A percentile compares a stretch with the other conserved stretches of the same genome.
phyloP scores from a whole-genome alignment of 768 basidiomycete species.

The Leccinum boreale region DNA sequence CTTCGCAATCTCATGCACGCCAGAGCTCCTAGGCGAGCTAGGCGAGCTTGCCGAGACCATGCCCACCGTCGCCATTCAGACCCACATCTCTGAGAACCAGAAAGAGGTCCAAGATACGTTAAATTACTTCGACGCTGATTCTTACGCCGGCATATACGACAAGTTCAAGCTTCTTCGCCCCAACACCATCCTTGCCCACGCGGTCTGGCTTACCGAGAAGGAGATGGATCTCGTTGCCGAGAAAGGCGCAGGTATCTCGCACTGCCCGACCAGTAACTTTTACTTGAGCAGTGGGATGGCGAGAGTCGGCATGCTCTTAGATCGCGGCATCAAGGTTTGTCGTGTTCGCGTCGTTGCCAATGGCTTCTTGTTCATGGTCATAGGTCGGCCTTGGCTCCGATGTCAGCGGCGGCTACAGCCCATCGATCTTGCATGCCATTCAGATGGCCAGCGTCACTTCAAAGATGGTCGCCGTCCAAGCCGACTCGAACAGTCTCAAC shows the following conservation, averaged over 20 bases:
- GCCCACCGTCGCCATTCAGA: conserved; percentile 75
- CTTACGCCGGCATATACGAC: conserved; percentile 85
- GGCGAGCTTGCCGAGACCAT: conserved; percentile 57
- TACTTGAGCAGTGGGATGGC: conserved; percentile 86
- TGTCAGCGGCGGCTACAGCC: conserved; percentile 81
- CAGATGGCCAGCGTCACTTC: conserved; percentile 78
- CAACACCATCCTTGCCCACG: conserved; percentile 89
- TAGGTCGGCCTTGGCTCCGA: conserved; percentile 96
- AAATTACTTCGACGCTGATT: conserved; percentile 60
- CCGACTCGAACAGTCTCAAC: conserved; percentile 12
- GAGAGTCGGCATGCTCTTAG: conserved; percentile 73
- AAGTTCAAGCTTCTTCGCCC: conserved; percentile 65
- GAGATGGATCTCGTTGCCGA: conserved; percentile 72
- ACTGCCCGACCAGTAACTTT: conserved; percentile 94
- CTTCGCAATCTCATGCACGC: conserved; percentile 90
- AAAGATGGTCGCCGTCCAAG: conserved; percentile 64
- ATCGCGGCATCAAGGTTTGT: conserved; percentile 80
- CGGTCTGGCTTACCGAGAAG: conserved; percentile 67
- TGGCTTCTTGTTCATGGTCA: conserved; percentile 2
- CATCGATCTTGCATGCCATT: conserved; percentile 74
- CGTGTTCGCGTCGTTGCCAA: background rate
- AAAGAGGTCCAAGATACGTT: conserved; percentile 67
- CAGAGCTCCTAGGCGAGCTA: conserved; percentile 59
- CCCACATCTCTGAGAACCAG: conserved; percentile 86
- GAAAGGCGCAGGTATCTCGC: conserved; percentile 73